A percentile compares a stretch with the other conserved stretches of the same genome.
phyloP scores from a whole-genome alignment of 208 protist species.

The Leishmania arabica region DNA sequence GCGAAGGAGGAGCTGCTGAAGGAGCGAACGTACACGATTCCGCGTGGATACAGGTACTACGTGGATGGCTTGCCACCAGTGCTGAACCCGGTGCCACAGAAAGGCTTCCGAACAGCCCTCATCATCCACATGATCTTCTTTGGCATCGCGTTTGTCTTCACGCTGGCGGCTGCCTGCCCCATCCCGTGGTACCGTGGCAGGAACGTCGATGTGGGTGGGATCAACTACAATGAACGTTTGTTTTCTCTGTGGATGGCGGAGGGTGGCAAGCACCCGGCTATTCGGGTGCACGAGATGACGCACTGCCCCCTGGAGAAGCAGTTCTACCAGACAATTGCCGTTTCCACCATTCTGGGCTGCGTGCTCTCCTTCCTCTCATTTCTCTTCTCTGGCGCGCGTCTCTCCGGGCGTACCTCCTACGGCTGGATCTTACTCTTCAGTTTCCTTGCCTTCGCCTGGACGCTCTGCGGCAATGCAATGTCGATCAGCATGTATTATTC shows the following conservation, averaged over 20 bases:
- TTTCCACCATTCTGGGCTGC: slow-evolving; percentile 42
- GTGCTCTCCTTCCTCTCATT: slow-evolving; percentile 44
- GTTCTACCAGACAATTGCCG: slow-evolving; percentile 62
- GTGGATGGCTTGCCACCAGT: slow-evolving; percentile 38
- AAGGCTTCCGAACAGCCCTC: slow-evolving; percentile 27
- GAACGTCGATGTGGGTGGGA: slow-evolving; percentile 26
- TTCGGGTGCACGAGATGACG: slow-evolving; percentile 26
- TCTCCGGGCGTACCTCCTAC: slow-evolving; percentile 42
- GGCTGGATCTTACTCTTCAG: slow-evolving; percentile 51
- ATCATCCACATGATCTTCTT: slow-evolving; percentile 43
- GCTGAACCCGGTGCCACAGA: slow-evolving; percentile 36
- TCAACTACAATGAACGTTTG: slow-evolving; percentile 45
- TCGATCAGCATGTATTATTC: slow-evolving; percentile 53
- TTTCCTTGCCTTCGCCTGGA: slow-evolving; percentile 59
- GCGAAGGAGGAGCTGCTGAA: slow-evolving; percentile 42
- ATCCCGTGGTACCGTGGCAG: slow-evolving; percentile 62
- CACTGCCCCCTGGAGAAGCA: slow-evolving; percentile 61
- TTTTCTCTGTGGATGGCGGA: slow-evolving; percentile 47
- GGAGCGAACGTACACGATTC: slow-evolving; percentile 52
- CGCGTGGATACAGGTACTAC: slow-evolving; percentile 65
- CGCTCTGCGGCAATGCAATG: slow-evolving; percentile 54
- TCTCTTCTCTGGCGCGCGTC: slow-evolving; percentile 30
- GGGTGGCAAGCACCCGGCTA: slow-evolving; percentile 24
- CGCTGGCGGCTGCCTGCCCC: slow-evolving; percentile 43
- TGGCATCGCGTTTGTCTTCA: slow-evolving; percentile 47